Conservation (phyloP, 1,284 basidiomycete genomes). For the Fomitopsis betulina region DNA sequence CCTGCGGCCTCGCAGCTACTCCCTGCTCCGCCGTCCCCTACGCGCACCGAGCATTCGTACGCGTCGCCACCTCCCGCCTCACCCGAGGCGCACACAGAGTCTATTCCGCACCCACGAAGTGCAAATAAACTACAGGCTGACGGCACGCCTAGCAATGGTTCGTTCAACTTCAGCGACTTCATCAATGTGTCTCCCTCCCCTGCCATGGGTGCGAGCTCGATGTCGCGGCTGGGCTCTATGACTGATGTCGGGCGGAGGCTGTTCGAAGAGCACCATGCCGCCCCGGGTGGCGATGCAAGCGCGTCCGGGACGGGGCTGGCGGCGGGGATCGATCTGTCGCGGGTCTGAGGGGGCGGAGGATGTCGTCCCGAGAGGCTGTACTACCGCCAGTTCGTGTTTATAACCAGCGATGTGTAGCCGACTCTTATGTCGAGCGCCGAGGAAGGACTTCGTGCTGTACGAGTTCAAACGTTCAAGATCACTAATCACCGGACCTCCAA, state of each 20-base stretch:
- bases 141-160: slow-evolving; percentile 33
- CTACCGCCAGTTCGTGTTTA: background rate
- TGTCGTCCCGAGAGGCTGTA: background rate
- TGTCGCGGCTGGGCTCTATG: slow-evolving; percentile 38
- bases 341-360: slow-evolving; percentile 26
- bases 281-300: slow-evolving; percentile 6
- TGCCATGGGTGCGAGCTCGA: slow-evolving; percentile 26
- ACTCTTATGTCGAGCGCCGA: background rate
- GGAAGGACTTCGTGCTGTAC: slow-evolving; percentile 7
- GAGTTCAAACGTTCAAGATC: background rate
- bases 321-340: slow-evolving; percentile 46
- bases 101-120: slow-evolving; percentile 8
- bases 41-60: slow-evolving; percentile 6
- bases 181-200: slow-evolving; percentile 71
- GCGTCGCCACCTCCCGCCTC: slow-evolving; percentile 6
- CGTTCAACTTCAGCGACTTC: slow-evolving; percentile 67
- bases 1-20: slow-evolving; percentile 21
- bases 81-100: slow-evolving; percentile 8
- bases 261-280: slow-evolving; percentile 61
- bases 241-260: slow-evolving; percentile 63
- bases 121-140: slow-evolving; percentile 8
- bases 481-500: background rate
- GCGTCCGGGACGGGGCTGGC: slow-evolving; percentile 28
- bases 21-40: slow-evolving; percentile 28
- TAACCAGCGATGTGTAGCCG: slow-evolving; percentile 2